Conservation (phyloP, 164 flowering plant species). For the Vitis riparia region DNA sequence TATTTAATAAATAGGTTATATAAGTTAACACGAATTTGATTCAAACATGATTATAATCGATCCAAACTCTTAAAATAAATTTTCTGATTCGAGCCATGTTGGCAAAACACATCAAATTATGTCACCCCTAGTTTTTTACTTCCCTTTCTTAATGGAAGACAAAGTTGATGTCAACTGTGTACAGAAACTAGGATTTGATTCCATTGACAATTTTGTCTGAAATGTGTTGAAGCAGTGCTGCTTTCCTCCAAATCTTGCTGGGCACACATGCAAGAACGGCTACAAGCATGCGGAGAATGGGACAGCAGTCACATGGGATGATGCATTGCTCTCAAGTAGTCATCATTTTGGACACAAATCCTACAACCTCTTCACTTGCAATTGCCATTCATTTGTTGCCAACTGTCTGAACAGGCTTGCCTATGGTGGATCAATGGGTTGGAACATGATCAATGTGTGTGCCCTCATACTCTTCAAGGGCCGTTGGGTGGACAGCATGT, state of each 20-base stretch:
- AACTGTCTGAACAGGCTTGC: conserved; percentile 74
- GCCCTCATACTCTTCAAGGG: conserved; percentile 64
- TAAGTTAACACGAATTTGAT: too few species aligned
- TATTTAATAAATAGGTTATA: too few species aligned
- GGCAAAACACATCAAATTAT: too few species aligned
- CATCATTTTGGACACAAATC: conserved; percentile 69
- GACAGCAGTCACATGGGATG: conserved; percentile 80
- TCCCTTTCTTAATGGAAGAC: background rate
- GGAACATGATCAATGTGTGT: conserved; percentile 86
- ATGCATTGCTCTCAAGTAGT: conserved; percentile 55
- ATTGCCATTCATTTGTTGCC: conserved; percentile 83
- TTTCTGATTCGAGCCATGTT: too few species aligned
- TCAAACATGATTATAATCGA: too few species aligned
- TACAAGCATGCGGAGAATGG: conserved; percentile 73
- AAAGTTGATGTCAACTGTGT: background rate
- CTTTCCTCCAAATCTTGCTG: conserved; percentile 68
- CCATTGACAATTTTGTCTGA: conserved; percentile 1
- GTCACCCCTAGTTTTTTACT: too few species aligned
- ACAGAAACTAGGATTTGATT: background rate
- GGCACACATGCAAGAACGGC: conserved; percentile 71
- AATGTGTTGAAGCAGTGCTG: conserved; percentile 60
- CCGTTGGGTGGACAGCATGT: conserved; percentile 61
- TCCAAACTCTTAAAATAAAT: too few species aligned
- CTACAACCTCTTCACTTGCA: conserved; percentile 90
- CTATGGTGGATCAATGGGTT: conserved; percentile 65